Percentiles rank a stretch among this genome's conserved stretches.
Evolutionary conservation across 108 stramenopile genomes (phyloP).

Genomic region (Aurantiochytrium sp.): DNA sequence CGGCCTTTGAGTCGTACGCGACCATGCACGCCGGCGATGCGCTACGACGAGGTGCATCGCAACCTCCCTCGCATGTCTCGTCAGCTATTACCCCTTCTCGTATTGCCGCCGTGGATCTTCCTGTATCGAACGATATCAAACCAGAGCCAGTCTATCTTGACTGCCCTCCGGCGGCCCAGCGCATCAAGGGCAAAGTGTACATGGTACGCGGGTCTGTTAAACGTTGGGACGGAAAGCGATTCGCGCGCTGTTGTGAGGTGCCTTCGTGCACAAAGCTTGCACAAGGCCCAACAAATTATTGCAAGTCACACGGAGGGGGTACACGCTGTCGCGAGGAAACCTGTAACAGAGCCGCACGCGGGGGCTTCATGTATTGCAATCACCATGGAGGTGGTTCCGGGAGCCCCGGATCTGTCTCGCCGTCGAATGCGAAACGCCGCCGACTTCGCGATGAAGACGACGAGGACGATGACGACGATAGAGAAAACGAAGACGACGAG

Average conservation of each 20-base stretch:
- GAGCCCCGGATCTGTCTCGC: not conserved
- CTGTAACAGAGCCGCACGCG: not conserved
- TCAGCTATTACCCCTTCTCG: not conserved
- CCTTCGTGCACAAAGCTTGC: not conserved
- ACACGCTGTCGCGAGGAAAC: not conserved
- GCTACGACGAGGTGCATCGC: not conserved
- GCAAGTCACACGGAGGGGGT: not conserved
- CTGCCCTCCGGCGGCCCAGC: not conserved
- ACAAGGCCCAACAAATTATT: not conserved
- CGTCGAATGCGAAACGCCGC: not conserved
- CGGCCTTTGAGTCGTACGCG: no score
- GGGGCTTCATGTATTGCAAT: not conserved
- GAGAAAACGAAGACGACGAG: not conserved
- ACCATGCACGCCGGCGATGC: no score
- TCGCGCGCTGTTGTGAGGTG: not conserved
- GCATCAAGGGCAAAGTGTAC: not conserved
- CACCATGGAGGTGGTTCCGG: not conserved
- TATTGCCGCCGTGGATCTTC: not conserved
- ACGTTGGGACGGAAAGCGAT: conserved; percentile 14
- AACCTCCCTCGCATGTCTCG: not conserved
- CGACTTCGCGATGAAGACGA: not conserved
- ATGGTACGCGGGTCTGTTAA: not conserved
- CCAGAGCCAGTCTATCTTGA: not conserved
- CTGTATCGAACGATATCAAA: not conserved
- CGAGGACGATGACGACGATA: not conserved